Conservation (phyloP, 2,329 filamentous ascomycete species). For the Parastagonospora nodorum region DNA sequence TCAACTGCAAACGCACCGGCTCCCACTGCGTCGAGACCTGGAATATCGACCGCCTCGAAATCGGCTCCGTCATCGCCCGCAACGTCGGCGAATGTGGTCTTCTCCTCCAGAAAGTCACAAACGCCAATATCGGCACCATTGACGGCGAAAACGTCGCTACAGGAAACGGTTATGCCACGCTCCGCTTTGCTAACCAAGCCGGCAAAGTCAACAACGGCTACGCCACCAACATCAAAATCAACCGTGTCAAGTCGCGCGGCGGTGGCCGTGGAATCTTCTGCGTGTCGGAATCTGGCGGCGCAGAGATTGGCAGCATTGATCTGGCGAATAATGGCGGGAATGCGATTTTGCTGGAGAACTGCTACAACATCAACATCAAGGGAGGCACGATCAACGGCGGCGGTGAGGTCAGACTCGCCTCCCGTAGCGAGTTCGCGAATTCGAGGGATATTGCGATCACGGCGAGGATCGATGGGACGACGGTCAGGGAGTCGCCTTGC, state of each 20-base stretch:
- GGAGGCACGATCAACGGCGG: slow-evolving; percentile 60
- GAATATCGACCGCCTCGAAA: slow-evolving; percentile 62
- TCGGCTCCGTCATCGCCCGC: slow-evolving; percentile 59
- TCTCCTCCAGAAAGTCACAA: slow-evolving; percentile 60
- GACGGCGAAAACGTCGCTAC: slow-evolving; percentile 61
- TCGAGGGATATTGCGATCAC: slow-evolving; percentile 58
- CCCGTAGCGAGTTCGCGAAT: slow-evolving; percentile 60
- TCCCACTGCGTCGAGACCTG: slow-evolving; percentile 64
- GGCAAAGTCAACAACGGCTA: slow-evolving; percentile 57
- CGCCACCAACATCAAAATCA: slow-evolving; percentile 58
- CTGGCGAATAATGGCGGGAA: slow-evolving; percentile 61
- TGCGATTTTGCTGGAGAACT: slow-evolving; percentile 64
- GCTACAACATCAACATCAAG: slow-evolving; percentile 59
- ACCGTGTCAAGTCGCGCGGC: slow-evolving; percentile 60
- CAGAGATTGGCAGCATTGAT: slow-evolving; percentile 56
- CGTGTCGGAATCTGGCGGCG: slow-evolving; percentile 61
- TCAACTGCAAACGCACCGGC: slow-evolving; percentile 58
- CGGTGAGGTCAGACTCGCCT: slow-evolving; percentile 60
- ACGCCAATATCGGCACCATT: slow-evolving; percentile 59
- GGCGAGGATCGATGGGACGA: slow-evolving; percentile 55
- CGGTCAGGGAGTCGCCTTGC: slow-evolving; percentile 61
- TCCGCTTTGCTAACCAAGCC: slow-evolving; percentile 64
- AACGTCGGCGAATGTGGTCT: slow-evolving; percentile 63
- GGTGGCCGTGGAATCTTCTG: slow-evolving; percentile 64
- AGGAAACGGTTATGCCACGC: slow-evolving; percentile 61